phyloP scores from a whole-genome alignment of 2,329 filamentous ascomycete genomes.

The Periglandula ipomoeae region DNA sequence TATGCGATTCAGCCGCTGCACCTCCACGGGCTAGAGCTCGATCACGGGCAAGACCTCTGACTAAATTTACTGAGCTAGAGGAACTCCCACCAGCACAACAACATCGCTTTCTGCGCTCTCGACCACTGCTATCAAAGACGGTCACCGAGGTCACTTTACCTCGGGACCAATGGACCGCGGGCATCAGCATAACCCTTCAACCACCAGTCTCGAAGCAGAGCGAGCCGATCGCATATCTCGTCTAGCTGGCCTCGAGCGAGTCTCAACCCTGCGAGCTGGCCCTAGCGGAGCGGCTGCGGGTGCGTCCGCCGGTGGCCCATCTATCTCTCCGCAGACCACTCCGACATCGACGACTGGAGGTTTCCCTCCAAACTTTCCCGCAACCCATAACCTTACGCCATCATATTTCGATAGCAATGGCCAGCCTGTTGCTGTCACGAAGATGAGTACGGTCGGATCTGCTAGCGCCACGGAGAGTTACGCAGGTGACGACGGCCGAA shows the following conservation, averaged over 20 bases:
- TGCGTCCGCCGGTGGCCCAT: constrained; percentile 14
- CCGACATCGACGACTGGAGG: constrained; percentile 33
- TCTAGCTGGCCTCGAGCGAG: constrained; percentile 80
- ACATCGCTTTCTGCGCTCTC: constrained; percentile 87
- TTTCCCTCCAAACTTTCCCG: constrained; percentile 31
- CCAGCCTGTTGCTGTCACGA: constrained; percentile 57
- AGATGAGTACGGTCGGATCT: constrained; percentile 83
- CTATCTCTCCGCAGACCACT: constrained; percentile 40
- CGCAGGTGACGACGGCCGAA: constrained; percentile 43
- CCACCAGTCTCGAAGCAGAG: constrained; percentile 77
- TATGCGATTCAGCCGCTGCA: not conserved
- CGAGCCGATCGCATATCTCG: constrained; percentile 93
- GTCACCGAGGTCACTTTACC: constrained; percentile 73
- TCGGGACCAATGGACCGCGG: constrained; percentile 41
- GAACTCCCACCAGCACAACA: constrained; percentile 85
- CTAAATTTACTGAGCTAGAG: constrained; percentile 22
- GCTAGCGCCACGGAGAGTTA: constrained; percentile 79
- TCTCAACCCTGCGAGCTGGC: constrained; percentile 62
- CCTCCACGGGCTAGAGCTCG: not conserved
- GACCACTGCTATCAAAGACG: constrained; percentile 93
- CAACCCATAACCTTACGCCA: constrained; percentile 37
- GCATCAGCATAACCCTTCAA: constrained; percentile 49
- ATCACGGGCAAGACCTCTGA: not conserved
- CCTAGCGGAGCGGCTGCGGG: constrained; percentile 24
- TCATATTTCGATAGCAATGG: constrained; percentile 77